Conservation (phyloP, 306 rosid species). For the Castanea sativa region DNA sequence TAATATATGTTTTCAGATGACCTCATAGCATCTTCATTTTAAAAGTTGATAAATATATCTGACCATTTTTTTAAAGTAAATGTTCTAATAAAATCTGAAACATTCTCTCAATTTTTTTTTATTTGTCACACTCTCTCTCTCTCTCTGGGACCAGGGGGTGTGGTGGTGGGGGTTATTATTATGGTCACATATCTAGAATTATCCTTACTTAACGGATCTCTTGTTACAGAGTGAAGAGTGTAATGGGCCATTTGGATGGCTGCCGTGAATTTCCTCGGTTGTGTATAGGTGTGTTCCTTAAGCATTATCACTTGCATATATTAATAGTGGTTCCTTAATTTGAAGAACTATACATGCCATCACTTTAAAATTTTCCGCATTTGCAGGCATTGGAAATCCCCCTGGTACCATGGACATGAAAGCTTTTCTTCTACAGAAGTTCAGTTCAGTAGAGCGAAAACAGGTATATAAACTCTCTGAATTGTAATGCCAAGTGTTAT, state of each 20-base stretch:
- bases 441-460: constrained; percentile 65
- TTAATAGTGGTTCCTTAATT: not conserved
- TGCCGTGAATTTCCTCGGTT: constrained; percentile 79
- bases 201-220: constrained; percentile 19
- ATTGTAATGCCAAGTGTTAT: not conserved
- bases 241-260: constrained; percentile 81
- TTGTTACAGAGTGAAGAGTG: constrained; percentile 73
- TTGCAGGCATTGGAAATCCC: constrained; percentile 84
- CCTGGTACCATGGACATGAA: constrained; percentile 83
- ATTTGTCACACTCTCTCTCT: not conserved
- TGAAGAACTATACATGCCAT: constrained; percentile 1
- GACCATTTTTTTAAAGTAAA: not conserved
- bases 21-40: not conserved
- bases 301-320: constrained; percentile 3
- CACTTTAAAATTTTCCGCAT: not conserved
- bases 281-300: constrained; percentile 62
- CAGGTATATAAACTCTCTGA: constrained; percentile 43
- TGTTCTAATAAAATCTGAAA: not conserved
- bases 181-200: not conserved
- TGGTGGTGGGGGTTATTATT: not conserved
- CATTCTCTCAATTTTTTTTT: not conserved
- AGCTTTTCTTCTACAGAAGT: constrained; percentile 82
- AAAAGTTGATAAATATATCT: not conserved
- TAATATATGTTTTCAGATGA: not conserved
- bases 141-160: not conserved